phyloP scores from a whole-genome alignment of 2,329 filamentous ascomycete species.

The Pyrenochaeta sp. region DNA sequence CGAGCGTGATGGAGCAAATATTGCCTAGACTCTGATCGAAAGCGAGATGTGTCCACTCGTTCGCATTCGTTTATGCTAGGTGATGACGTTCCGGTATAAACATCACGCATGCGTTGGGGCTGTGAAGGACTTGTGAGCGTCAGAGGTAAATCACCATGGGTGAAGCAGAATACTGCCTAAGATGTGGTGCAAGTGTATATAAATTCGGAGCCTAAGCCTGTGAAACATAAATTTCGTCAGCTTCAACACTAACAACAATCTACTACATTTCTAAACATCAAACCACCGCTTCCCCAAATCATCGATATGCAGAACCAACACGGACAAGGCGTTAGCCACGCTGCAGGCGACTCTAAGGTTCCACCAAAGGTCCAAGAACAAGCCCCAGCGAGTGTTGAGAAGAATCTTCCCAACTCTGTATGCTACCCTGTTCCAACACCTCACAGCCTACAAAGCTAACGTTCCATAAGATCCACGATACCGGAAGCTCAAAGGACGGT shows the following conservation, averaged over 20 bases:
- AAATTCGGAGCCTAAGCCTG: background rate
- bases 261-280: background rate
- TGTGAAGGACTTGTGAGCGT: slow-evolving; percentile 5
- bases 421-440: background rate
- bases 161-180: background rate
- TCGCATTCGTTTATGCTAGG: background rate
- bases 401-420: slow-evolving; percentile 45
- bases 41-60: background rate
- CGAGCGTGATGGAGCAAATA: background rate
- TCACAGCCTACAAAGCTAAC: background rate
- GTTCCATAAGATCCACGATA: slow-evolving; percentile 42
- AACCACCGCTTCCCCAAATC: background rate
- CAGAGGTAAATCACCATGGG: slow-evolving; percentile 1
- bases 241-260: background rate
- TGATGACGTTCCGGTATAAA: background rate
- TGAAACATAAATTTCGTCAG: no score
- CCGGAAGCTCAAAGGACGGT: slow-evolving; percentile 35
- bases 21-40: background rate
- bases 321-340: slow-evolving; percentile 52
- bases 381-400: slow-evolving; percentile 43
- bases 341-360: slow-evolving; percentile 46
- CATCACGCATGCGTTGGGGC: background rate
- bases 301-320: slow-evolving; percentile 37
- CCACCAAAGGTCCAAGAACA: slow-evolving; percentile 48
- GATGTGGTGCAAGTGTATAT: background rate